Evolutionary conservation across 2,329 filamentous ascomycete species (phyloP).

Genomic region (Phialophora macrospora): DNA sequence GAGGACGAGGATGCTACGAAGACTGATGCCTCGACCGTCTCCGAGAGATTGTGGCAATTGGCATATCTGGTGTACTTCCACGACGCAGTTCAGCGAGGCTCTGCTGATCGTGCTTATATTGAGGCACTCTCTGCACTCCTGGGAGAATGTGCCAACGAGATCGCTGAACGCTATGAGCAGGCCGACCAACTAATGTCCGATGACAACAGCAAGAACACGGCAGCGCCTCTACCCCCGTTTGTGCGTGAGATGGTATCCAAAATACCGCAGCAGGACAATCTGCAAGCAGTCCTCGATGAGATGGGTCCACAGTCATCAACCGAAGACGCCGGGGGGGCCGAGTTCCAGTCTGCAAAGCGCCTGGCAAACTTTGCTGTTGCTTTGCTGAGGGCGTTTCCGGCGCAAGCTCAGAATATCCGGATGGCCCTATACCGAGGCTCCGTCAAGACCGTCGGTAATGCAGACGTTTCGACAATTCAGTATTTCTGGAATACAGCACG

Average conservation of each 20-base stretch:
- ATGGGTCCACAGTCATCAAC: conserved; percentile 27
- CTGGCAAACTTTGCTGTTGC: conserved; percentile 87
- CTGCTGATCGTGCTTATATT: conserved; percentile 54
- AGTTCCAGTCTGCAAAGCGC: conserved; percentile 67
- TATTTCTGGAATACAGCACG: conserved; percentile 80
- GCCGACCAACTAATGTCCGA: conserved; percentile 38
- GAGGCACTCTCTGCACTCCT: conserved; percentile 61
- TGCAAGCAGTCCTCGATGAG: conserved; percentile 29
- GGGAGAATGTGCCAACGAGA: conserved; percentile 60
- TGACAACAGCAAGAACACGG: conserved; percentile 28
- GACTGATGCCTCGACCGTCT: conserved; percentile 48
- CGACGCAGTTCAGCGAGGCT: conserved; percentile 44
- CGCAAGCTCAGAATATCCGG: conserved; percentile 81
- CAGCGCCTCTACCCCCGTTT: conserved; percentile 55
- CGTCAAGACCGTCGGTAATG: conserved; percentile 42
- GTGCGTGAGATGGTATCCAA: conserved; percentile 68
- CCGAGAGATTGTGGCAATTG: conserved; percentile 61
- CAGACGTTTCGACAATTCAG: conserved; percentile 68
- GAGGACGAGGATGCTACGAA: conserved; percentile 39
- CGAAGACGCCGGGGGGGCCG: conserved; percentile 40
- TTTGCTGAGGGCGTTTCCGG: conserved; percentile 81
- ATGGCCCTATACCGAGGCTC: conserved; percentile 90
- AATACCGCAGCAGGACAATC: conserved; percentile 50
- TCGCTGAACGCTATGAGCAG: conserved; percentile 57
- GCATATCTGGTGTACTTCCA: conserved; percentile 65